Percentiles rank a stretch among this genome's conserved stretches.
Conservation (phyloP, 208 protist genomes). For the Wallacemonas collosoma region DNA sequence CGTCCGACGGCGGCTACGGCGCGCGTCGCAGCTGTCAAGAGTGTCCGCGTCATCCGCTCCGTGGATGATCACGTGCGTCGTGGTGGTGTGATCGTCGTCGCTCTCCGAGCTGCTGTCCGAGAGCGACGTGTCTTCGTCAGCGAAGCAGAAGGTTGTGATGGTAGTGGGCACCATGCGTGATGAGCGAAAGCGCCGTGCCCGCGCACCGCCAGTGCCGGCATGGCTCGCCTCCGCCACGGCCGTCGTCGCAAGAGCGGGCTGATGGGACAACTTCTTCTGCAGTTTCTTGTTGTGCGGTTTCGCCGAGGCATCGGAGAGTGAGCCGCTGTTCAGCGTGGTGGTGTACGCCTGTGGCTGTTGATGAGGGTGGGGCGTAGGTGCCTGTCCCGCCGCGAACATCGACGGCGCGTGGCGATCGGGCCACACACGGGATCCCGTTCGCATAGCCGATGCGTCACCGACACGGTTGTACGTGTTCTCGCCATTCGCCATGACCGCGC, state of each 20-base stretch:
- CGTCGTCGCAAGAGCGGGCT: constrained; percentile 15
- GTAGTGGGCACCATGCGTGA: constrained; percentile 1
- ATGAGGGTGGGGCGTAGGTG: too few species aligned
- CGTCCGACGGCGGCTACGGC: too few species aligned
- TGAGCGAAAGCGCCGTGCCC: background rate
- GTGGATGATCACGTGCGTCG: constrained; percentile 7
- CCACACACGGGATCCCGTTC: too few species aligned
- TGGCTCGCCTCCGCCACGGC: background rate
- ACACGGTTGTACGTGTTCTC: too few species aligned
- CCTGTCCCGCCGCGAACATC: too few species aligned
- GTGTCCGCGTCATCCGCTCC: background rate
- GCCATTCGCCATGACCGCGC: too few species aligned
- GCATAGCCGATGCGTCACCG: too few species aligned
- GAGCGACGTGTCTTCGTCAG: background rate
- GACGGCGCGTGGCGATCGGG: too few species aligned
- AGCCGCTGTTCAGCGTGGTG: too few species aligned
- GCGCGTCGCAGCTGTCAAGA: too few species aligned
- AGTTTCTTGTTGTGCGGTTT: constrained; percentile 68
- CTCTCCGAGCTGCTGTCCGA: constrained; percentile 6
- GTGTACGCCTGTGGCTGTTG: too few species aligned
- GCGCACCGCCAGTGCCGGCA: background rate
- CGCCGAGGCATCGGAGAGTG: background rate
- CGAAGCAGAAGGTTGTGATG: constrained; percentile 9
- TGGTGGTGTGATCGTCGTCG: background rate
- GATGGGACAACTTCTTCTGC: constrained; percentile 42